Evolutionary conservation across 768 basidiomycete species (phyloP).

Genomic region (Russula earlei): DNA sequence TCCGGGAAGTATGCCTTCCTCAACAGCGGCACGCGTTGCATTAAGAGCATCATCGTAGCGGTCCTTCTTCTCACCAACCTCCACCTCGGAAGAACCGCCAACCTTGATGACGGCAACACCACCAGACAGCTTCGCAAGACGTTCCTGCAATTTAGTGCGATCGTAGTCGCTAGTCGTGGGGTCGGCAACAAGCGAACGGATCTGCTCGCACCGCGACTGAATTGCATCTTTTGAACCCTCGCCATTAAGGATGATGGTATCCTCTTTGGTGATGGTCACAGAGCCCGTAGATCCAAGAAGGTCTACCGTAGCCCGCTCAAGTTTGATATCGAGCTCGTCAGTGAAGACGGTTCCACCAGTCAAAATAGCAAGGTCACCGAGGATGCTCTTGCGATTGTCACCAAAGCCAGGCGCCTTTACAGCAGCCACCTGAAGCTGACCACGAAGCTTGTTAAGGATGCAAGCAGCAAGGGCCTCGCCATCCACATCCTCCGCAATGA

Average conservation of each 20-base stretch:
- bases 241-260: constrained; percentile 93
- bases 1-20: constrained; percentile 96
- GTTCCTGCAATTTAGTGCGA: constrained; percentile 90
- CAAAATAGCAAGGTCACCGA: constrained; percentile 93
- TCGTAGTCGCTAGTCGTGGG: constrained; percentile 87
- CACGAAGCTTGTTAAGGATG: constrained; percentile 98
- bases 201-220: constrained; percentile 91
- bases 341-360: constrained; percentile 98
- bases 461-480: constrained; percentile 97
- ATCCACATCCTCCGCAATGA: constrained; percentile 96
- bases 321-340: constrained; percentile 87
- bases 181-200: constrained; percentile 76
- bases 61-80: constrained; percentile 99
- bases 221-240: constrained; percentile 86
- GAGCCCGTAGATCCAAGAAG: constrained; percentile 86
- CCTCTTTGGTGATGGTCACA: constrained; percentile 95
- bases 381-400: constrained; percentile 97
- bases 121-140: constrained; percentile 90
- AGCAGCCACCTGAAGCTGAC: constrained; percentile 87
- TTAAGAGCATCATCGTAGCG: constrained; percentile 95
- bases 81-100: constrained; percentile 87
- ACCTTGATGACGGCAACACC: constrained; percentile 99
- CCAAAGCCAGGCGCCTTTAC: constrained; percentile 98
- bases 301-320: constrained; percentile 81
- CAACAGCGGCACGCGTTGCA: constrained; percentile 96